Evolutionary conservation across 305 asterid genomes (phyloP), one percentile per base, ranked within the genome.

Genomic region (Withania somnifera): DNA sequence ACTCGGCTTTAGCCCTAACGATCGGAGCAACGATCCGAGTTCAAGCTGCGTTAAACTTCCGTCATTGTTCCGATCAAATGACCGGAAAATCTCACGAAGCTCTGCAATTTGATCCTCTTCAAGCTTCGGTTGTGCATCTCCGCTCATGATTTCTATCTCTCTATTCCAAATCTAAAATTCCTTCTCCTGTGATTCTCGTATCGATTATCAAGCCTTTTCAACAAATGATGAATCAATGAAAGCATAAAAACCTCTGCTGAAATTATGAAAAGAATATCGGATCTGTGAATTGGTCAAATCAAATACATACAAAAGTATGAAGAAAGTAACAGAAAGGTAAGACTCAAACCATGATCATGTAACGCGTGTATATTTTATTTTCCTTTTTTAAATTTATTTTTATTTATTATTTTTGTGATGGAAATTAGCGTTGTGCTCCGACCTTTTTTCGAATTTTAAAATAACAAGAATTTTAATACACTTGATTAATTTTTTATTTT

Each of bases 41-140:
- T 95, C 99, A 22, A 95, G 91, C 84, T 95, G 95, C 79, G 97
- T 95, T 20, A 95, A 86, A 87, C 99, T 95, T 56, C 98, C 99
- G 84, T 94, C 98, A 86, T 93, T 95, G 92, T 95, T 95, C 69
- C 97, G 57, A 60, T 95, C 97, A 83, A 95, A 95, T 11, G 98
- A 91, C 81, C 97, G 91, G 93, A 95, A 95, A n/a, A 95, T 95
- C 83, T 95, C 98, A n/a, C 99, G 92, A 36, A 95, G 92, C 90
- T 94, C 97, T 34, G 93, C 81, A 20, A 95, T 73, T 67, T 94
- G 99, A 86, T 92, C 97, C 79, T 93, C 97, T 86, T 94, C 99
- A 71, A 95, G 64, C 60, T 89, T 90, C 57, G 84, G 89, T 5
- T 87, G 86, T 77, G 85, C 92, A 66, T 92, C 85, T 69, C 84